Base-by-base conservation (phyloP, 352 stramenopile genomes). In the Phytophthora sojae region DNA sequence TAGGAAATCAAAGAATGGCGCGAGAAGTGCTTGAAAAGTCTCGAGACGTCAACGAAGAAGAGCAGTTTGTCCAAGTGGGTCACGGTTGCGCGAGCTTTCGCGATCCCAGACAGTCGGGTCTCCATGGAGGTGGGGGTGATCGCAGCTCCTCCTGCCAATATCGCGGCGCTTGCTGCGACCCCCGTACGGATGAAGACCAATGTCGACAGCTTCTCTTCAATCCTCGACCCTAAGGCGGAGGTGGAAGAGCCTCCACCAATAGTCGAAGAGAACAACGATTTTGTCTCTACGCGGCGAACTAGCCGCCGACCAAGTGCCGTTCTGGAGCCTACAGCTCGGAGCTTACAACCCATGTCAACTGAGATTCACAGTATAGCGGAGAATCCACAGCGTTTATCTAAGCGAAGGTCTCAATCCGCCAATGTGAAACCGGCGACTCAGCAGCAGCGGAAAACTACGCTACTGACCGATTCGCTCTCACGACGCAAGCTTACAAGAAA, bases 1-100 rank as follows among this genome's bases (percentile, higher is more conserved):
- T 29, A 88, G 81, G 81, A 87, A 4, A 50, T 73, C 6, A 76
- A 69, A 19, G 57, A 55, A 49, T 89, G 81, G 79, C 79, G 81
- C 15, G 53, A 75, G 17, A 61, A 73, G 21, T 88, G 81, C 15
- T 30, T 89, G 12, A 75, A 80, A 35, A 75, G 75, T 6, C 65
- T 89, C 15, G 63, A 71, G 15, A 17, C 26, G 2, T 42, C 73
- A 0, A 81, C 68, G 7, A 61, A 60, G 25, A 80, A 80, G 58
- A 71, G 6, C 4, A 61, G 70, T 7, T 74, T 89, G 59, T 53
- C 68, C 12, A 87, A 86, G 23, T 88, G 67, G 72, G 76, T 69
- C 1, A 74, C 63, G 0, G 14, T 88, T n/a, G 80, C 79, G 5
- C 72, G 81, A 23, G 81, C 65, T 7, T 87, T 89, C 37, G 29